phyloP scores from a whole-genome alignment of 345 rosid genomes.

The Reutealis trisperma region DNA sequence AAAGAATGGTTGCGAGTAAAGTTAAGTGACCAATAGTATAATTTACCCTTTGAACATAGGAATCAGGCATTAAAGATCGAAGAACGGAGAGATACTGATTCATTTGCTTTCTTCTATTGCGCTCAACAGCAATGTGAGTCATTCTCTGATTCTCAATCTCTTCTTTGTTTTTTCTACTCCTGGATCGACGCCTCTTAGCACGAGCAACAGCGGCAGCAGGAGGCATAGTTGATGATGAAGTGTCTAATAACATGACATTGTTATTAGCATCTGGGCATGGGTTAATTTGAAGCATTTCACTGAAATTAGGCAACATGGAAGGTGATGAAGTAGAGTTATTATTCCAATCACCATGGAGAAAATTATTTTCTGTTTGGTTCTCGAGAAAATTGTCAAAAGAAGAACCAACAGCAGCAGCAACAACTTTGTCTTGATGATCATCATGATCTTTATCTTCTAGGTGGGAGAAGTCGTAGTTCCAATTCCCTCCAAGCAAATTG shows the following conservation, averaged over 20 bases:
- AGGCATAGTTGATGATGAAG: slow-evolving; percentile 10
- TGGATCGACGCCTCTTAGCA: slow-evolving; percentile 61
- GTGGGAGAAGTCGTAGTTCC: slow-evolving; percentile 32
- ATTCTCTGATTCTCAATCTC: slow-evolving; percentile 90
- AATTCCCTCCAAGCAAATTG: slow-evolving; percentile 41
- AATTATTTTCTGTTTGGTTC: slow-evolving; percentile 36
- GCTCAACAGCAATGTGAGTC: slow-evolving; percentile 98
- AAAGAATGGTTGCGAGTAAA: no score
- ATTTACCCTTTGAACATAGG: slow-evolving; percentile 79
- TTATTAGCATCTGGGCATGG: slow-evolving; percentile 21
- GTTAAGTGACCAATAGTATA: not conserved
- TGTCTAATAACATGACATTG: slow-evolving; percentile 12
- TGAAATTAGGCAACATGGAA: slow-evolving; percentile 25
- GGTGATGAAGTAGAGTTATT: slow-evolving; percentile 25
- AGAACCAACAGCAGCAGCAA: slow-evolving; percentile 1
- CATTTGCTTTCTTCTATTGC: slow-evolving; percentile 94
- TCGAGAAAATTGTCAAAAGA: slow-evolving; percentile 40
- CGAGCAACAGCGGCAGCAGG: slow-evolving; percentile 16
- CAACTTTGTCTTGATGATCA: no score
- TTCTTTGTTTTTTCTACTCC: slow-evolving; percentile 67
- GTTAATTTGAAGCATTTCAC: slow-evolving; percentile 23
- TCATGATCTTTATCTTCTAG: slow-evolving; percentile 22
- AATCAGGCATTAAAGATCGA: slow-evolving; percentile 83
- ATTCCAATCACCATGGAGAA: slow-evolving; percentile 31
- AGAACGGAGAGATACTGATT: slow-evolving; percentile 79